These are phyloP conservation scores for Afroboletus lepidellus DNA, from an alignment of 1,284 basidiomycete genomes.

Conservation along the genomic window DNA sequence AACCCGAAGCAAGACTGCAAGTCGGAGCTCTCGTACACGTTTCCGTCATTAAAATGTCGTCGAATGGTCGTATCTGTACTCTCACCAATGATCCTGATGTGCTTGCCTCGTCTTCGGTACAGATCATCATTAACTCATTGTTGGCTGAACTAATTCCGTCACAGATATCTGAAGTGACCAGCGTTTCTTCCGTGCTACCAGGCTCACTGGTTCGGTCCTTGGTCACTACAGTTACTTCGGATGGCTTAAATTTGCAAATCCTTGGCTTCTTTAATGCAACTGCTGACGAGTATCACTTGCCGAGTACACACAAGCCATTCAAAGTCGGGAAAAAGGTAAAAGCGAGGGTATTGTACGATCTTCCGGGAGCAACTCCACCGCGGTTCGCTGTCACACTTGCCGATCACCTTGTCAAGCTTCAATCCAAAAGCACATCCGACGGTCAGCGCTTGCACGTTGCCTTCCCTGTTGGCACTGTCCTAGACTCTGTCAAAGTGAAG, in stretches of 20 bases:
- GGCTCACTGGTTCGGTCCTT: slow-evolving; percentile 84
- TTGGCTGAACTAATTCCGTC: slow-evolving; percentile 11
- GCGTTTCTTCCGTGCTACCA: slow-evolving; percentile 82
- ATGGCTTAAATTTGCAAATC: slow-evolving; percentile 87
- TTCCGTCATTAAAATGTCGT: slow-evolving; percentile 60
- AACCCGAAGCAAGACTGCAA: slow-evolving; percentile 49
- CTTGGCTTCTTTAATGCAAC: slow-evolving; percentile 95
- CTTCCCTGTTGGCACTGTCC: slow-evolving; percentile 71
- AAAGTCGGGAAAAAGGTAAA: slow-evolving; percentile 88
- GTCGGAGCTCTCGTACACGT: slow-evolving; percentile 69
- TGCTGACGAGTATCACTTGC: slow-evolving; percentile 81
- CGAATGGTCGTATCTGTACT: slow-evolving; percentile 70
- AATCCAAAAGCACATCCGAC: slow-evolving; percentile 32
- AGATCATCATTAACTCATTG: slow-evolving; percentile 26
- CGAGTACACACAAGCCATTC: slow-evolving; percentile 51
- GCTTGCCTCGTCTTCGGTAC: slow-evolving; percentile 53
- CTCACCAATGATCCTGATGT: slow-evolving; percentile 51
- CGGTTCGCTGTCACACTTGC: slow-evolving; percentile 79
- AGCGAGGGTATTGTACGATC: slow-evolving; percentile 84
- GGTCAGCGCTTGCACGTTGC: slow-evolving; percentile 47
- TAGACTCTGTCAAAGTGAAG: slow-evolving; percentile 73
- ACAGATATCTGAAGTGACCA: slow-evolving; percentile 74
- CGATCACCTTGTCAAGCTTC: slow-evolving; percentile 69
- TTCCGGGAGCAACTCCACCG: slow-evolving; percentile 66
- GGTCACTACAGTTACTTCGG: slow-evolving; percentile 76